phyloP scores from a whole-genome alignment of 192 early-diverging fungal species.

The Globomyces pollinis-pini region DNA sequence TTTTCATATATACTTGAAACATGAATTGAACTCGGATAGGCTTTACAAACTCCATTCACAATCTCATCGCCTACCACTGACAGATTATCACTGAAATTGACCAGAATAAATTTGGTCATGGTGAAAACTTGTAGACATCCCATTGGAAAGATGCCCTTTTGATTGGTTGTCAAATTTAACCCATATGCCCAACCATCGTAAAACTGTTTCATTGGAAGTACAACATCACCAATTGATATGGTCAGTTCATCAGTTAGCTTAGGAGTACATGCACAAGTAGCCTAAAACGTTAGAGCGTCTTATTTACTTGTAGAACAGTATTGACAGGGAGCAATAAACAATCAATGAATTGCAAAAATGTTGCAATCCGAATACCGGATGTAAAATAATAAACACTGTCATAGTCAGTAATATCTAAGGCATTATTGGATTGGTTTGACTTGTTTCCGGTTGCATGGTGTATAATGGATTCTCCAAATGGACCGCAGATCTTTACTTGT shows the following conservation, averaged over 20 bases:
- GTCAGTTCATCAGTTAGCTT: slow-evolving; percentile 5
- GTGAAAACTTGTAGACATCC: too few species aligned
- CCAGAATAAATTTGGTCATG: too few species aligned
- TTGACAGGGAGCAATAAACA: slow-evolving; percentile 14
- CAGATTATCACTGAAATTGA: too few species aligned
- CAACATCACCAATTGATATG: not conserved
- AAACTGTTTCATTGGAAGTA: not conserved
- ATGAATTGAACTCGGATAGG: too few species aligned
- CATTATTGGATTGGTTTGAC: not conserved
- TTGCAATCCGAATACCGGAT: slow-evolving; percentile 32
- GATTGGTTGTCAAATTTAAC: slow-evolving; percentile 19
- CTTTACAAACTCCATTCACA: too few species aligned
- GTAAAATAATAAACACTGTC: slow-evolving; percentile 29
- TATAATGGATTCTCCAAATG: slow-evolving; percentile 28
- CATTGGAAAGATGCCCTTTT: slow-evolving; percentile 34
- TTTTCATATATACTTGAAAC: too few species aligned
- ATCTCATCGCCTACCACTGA: too few species aligned
- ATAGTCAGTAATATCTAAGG: too few species aligned
- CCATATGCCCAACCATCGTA: slow-evolving; percentile 26
- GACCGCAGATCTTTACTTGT: slow-evolving; percentile 38
- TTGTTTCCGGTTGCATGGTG: slow-evolving; percentile 7
- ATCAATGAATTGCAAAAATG: slow-evolving; percentile 30
- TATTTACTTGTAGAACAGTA: slow-evolving; percentile 30
- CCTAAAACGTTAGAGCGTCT: too few species aligned
- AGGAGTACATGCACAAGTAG: not conserved